Evolutionary conservation across 495 filamentous ascomycete species (phyloP).

Genomic region (Letharia lupina): DNA sequence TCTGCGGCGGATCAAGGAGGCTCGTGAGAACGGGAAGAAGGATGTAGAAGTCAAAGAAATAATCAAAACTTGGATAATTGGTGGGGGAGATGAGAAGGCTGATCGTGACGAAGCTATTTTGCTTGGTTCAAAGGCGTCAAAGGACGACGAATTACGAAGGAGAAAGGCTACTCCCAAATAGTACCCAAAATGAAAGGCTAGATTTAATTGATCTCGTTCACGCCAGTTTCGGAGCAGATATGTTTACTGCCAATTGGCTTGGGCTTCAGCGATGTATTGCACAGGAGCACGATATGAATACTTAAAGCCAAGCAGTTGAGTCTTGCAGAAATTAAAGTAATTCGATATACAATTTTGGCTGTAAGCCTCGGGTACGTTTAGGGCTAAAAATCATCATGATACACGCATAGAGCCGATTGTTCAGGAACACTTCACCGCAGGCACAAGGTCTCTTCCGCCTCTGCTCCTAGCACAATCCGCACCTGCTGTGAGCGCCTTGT

Average conservation of each 20-base stretch:
- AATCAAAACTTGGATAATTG: slow-evolving; percentile 62
- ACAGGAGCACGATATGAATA: background rate
- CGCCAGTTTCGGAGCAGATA: background rate
- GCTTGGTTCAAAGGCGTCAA: slow-evolving; percentile 2
- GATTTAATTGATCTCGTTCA: too few species aligned
- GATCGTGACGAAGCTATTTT: background rate
- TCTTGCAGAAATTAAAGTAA: background rate
- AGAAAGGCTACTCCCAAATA: slow-evolving; percentile 3
- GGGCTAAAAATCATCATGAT: background rate
- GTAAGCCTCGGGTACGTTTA: background rate
- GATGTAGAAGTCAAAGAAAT: slow-evolving; percentile 64
- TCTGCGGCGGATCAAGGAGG: slow-evolving; percentile 64
- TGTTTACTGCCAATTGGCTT: background rate
- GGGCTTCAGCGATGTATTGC: background rate
- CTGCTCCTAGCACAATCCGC: slow-evolving; percentile 2
- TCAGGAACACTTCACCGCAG: background rate
- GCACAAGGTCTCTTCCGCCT: background rate
- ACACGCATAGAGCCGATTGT: background rate
- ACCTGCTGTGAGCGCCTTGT: background rate
- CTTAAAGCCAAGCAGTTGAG: background rate
- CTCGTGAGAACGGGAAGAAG: slow-evolving; percentile 55
- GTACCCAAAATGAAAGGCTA: background rate
- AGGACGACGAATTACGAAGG: slow-evolving; percentile 2
- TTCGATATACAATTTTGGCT: background rate
- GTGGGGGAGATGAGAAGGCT: slow-evolving; percentile 29